phyloP scores from a whole-genome alignment of 2,329 filamentous ascomycete species.

The Lasiodiplodia sp. region DNA sequence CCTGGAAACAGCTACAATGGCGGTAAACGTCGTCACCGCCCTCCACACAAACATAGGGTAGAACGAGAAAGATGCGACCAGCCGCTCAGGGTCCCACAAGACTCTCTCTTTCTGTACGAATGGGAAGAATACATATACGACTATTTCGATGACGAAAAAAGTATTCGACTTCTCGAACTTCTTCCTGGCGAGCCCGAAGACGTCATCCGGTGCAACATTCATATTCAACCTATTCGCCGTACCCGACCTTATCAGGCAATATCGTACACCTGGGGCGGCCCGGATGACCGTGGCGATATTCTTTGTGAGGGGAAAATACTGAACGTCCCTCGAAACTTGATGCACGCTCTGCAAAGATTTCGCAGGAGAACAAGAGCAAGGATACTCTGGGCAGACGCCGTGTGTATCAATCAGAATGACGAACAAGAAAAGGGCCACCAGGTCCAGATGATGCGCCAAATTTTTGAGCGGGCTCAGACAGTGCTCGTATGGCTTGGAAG shows the following conservation, averaged over 20 bases:
- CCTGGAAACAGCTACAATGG: not conserved
- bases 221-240: not conserved
- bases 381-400: constrained; percentile 31
- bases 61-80: not conserved
- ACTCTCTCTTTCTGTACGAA: not conserved
- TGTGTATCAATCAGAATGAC: constrained; percentile 32
- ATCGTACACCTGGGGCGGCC: constrained; percentile 31
- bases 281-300: not conserved
- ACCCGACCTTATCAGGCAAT: constrained; percentile 29
- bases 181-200: not conserved
- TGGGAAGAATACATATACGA: not conserved
- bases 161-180: constrained; percentile 1
- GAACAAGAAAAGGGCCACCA: constrained; percentile 25
- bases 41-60: not conserved
- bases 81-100: not conserved
- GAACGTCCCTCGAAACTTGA: not conserved
- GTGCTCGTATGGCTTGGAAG: constrained; percentile 27
- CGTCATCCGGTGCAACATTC: not conserved
- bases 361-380: constrained; percentile 4
- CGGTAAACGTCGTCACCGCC: not conserved
- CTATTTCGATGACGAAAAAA: not conserved
- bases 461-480: constrained; percentile 23
- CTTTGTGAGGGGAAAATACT: constrained; percentile 26
- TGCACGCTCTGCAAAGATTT: constrained; percentile 20
- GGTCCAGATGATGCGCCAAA: constrained; percentile 28